Evolutionary conservation across 2,329 filamentous ascomycete species (phyloP).

Genomic region (Teratosphaeria gauchensis): DNA sequence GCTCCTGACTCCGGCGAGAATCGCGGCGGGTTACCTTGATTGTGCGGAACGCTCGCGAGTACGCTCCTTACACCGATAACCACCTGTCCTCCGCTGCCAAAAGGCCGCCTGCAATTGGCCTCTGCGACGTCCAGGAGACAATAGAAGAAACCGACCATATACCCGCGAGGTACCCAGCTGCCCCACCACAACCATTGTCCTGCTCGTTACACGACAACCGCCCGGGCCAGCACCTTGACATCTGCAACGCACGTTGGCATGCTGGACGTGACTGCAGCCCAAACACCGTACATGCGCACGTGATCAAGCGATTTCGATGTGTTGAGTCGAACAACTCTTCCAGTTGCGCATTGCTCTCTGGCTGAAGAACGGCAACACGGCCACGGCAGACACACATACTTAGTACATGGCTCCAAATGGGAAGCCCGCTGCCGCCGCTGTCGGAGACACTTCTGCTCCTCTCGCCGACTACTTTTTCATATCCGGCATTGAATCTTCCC

Average conservation of each 20-base stretch:
- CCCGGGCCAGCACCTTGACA: background rate
- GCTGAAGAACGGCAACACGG: background rate
- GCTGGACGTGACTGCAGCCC: background rate
- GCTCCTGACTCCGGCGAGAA: background rate
- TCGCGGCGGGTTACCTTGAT: background rate
- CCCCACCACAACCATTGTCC: background rate
- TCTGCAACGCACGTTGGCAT: background rate
- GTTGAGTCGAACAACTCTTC: background rate
- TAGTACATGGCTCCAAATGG: background rate
- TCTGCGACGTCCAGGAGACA: background rate
- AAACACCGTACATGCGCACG: background rate
- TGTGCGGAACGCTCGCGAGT: background rate
- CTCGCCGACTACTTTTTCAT: constrained; percentile 62
- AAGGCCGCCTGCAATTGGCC: background rate
- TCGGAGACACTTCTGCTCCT: constrained; percentile 36
- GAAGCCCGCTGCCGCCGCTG: background rate
- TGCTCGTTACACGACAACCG: background rate
- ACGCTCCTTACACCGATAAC: background rate
- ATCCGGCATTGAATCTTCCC: constrained; percentile 42
- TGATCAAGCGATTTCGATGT: background rate
- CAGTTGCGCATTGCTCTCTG: background rate
- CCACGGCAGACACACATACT: background rate
- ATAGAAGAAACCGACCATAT: background rate
- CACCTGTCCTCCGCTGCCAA: background rate
- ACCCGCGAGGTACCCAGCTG: background rate